Base-by-base conservation (phyloP, 2,329 filamentous ascomycete genomes). In the Didymosphaeria variabile region DNA sequence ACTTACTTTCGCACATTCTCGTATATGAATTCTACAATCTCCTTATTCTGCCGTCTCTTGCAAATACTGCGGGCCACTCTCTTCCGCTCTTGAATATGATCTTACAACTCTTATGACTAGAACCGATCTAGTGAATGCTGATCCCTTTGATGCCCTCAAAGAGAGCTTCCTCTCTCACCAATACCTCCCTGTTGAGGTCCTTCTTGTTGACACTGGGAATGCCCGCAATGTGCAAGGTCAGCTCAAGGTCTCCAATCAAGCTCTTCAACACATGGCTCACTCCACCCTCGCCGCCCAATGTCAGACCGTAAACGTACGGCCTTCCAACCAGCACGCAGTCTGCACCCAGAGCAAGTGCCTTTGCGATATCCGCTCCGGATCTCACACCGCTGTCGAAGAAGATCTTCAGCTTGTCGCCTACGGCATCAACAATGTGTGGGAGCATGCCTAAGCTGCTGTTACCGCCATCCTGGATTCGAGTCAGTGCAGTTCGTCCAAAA, bases 301-400 rank as follows among this genome's bases (percentile, higher is more conserved):
- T 83, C 15, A 89, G 73, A 0, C 86, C 86, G 69, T 88, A 89
- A 15, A 88, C 81, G 23, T 82, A 85, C 5, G 87, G 86, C 57
- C 87, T 75, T 2, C 85, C 86, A 10, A 89, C 80, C 13, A 88
- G 76, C 1, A 88, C 85, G 2, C 81, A 85, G 66, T 86, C 84
- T 0, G 86, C 88, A 1, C 87, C 89, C 6, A 86, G 68, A 13
- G 80, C 80, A 38, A 86, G 69, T 7, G 84, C 84, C 63, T 86
- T 86, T 53, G 84, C 76, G 36, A 84, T 78, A 71, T 86, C 84
- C 2, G 74, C 78, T 3, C 84, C 84, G 5, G 79, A 81, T 13
- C 83, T 76, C 45, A 85, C 77, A 1, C 84, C 84, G 15, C 80
- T 82, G 67, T 86, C 84, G 57, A 86, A 86, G 9, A 86, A 75